Evolutionary conservation across 2,329 filamentous ascomycete genomes (phyloP).

Genomic region (Fusarium ambrosium): DNA sequence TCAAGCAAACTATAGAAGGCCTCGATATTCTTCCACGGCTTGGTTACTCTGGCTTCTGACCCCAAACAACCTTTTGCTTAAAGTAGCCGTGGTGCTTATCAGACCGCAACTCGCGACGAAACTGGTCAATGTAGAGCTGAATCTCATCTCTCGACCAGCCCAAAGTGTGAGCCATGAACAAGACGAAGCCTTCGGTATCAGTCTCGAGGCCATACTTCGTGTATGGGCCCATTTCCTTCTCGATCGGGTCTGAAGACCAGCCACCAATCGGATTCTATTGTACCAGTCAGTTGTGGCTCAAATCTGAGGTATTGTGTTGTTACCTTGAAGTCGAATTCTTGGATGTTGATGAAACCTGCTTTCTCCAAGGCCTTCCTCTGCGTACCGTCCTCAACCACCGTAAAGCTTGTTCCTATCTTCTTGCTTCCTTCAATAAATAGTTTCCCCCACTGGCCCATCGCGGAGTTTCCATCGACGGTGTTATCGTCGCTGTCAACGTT

Average conservation of each 20-base stretch:
- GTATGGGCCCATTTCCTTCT: slow-evolving; percentile 46
- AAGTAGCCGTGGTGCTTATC: slow-evolving; percentile 50
- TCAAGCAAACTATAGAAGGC: too few relatives aligned
- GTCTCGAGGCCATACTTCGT: slow-evolving; percentile 51
- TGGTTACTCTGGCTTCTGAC: slow-evolving; percentile 49
- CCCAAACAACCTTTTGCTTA: slow-evolving; percentile 48
- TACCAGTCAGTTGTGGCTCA: accelerated
- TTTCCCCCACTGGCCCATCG: slow-evolving; percentile 47
- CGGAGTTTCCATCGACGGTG: slow-evolving; percentile 44
- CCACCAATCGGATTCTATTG: slow-evolving; percentile 38
- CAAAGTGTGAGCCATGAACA: slow-evolving; percentile 53
- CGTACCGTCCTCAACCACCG: slow-evolving; percentile 36
- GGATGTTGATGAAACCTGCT: slow-evolving; percentile 41
- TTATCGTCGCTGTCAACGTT: slow-evolving; percentile 48
- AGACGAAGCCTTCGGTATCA: slow-evolving; percentile 52
- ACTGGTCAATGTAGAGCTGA: slow-evolving; percentile 50
- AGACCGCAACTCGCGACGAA: slow-evolving; percentile 49
- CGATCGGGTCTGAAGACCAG: slow-evolving; percentile 26
- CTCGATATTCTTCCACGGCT: too few relatives aligned
- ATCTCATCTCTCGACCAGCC: slow-evolving; percentile 54
- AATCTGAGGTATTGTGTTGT: accelerated
- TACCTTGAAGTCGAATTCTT: slow-evolving; percentile 43
- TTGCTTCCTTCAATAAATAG: slow-evolving; percentile 49
- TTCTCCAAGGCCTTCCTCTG: slow-evolving; percentile 38
- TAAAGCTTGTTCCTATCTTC: slow-evolving; percentile 49